phyloP scores from a whole-genome alignment of 2,329 filamentous ascomycete genomes.

The Epichloe typhina region DNA sequence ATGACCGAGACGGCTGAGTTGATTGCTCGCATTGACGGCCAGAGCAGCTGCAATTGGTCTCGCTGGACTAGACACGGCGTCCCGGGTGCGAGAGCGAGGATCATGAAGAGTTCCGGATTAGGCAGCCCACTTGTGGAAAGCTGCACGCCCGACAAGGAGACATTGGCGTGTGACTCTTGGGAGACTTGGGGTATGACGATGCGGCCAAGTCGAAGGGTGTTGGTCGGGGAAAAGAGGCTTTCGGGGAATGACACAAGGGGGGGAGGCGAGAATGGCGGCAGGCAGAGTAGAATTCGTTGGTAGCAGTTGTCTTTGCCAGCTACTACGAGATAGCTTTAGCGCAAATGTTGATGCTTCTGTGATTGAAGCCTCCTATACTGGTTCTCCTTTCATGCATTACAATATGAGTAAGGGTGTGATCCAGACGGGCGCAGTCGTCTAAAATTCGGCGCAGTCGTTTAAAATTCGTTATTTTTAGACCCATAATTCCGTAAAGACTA shows the following conservation, averaged over 20 bases:
- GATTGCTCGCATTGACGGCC: not conserved
- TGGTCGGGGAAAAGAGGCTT: not conserved
- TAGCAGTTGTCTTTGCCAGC: not conserved
- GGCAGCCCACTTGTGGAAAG: slow-evolving; percentile 12
- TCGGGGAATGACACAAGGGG: too few relatives aligned
- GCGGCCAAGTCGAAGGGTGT: not conserved
- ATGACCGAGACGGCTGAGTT: not conserved
- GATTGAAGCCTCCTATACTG: too few relatives aligned
- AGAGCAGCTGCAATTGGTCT: not conserved
- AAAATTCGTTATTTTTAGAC: too few relatives aligned
- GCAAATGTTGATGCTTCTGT: too few relatives aligned
- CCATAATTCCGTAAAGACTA: accelerated
- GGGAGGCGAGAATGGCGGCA: not conserved
- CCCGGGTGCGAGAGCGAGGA: not conserved
- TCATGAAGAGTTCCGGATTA: slow-evolving; percentile 12
- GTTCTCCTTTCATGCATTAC: too few relatives aligned
- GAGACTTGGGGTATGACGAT: not conserved
- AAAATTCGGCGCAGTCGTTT: too few relatives aligned
- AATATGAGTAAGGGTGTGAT: too few relatives aligned
- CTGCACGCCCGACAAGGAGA: slow-evolving; percentile 8
- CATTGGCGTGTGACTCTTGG: not conserved
- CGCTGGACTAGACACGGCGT: not conserved
- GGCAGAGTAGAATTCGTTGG: not conserved
- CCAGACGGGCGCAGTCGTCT: too few relatives aligned
- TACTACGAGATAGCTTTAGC: too few relatives aligned